Base-by-base conservation (phyloP, 495 filamentous ascomycete species). In the Aspergillus bridgeri region DNA sequence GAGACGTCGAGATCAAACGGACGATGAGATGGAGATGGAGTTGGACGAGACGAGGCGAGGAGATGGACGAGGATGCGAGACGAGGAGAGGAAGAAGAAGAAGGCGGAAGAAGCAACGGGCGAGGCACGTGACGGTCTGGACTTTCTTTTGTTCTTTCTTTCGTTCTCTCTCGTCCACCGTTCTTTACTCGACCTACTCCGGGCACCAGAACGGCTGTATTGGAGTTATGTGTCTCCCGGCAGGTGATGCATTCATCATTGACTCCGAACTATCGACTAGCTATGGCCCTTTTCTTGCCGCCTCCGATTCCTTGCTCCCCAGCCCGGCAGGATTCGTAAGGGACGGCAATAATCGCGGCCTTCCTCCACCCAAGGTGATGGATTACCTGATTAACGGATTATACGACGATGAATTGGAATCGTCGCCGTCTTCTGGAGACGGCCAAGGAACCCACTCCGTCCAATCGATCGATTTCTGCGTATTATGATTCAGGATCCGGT, bases 71-170 rank as follows among this genome's bases (percentile, higher is more conserved):
- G 6, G 9, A 25, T 15, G 21, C 21, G 22, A 38, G 23, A 47
- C 6, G 7, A 19, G 51, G 33, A 50, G 20, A 42, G 8, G 42
- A 52, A 9, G 38, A 20, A 17, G 18, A 52, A 42, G 18, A 24
- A 48, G 33, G 19, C 47, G 19, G 38, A 46, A 45, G 43, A 46
- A 23, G 24, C n/a, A n/a, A 47, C 24, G 3, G 23, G 25, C 42
- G 22, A 43, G 9, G 6, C 62, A 65, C 62, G 62, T 65, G 62
- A 65, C 54, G 60, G 64, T 60, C 60, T 65, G 57, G 63, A 62
- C 63, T 52, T 42, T 57, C 38, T 42, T 3, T 46, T 51, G n/a
- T 27, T 33, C 23, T 51, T 47, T n/a, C 21, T 46, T 51, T 29
- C n/a, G 7, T 20, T 18, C 17, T 48, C 42, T 52, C 53, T 22